These are phyloP conservation scores for Trichoderma asperelloides DNA, from an alignment of 495 filamentous ascomycete genomes.

Conservation along the genomic window DNA sequence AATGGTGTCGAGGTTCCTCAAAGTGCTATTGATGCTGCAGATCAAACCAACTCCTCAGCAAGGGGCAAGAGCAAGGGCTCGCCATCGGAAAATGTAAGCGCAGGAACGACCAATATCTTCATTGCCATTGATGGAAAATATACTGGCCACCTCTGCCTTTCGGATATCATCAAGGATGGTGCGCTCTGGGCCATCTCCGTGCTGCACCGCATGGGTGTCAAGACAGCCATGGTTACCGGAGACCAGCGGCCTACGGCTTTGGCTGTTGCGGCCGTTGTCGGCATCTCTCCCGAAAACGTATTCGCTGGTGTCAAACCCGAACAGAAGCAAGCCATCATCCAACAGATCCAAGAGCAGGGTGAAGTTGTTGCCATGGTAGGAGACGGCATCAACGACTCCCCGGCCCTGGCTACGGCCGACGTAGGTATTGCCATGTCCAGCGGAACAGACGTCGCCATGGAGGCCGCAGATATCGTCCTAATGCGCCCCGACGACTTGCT, in stretches of 20 bases:
- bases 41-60: slow-evolving; percentile 41
- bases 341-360: slow-evolving; percentile 59
- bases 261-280: slow-evolving; percentile 72
- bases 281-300: slow-evolving; percentile 65
- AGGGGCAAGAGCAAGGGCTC: not conserved
- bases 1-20: slow-evolving; percentile 58
- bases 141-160: slow-evolving; percentile 70
- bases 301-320: slow-evolving; percentile 77
- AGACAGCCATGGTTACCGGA: slow-evolving; percentile 86
- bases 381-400: slow-evolving; percentile 98
- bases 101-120: slow-evolving; percentile 83
- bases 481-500: slow-evolving; percentile 90
- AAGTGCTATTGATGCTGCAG: slow-evolving; percentile 45
- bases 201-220: slow-evolving; percentile 72
- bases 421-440: slow-evolving; percentile 88
- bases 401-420: slow-evolving; percentile 83
- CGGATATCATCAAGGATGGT: slow-evolving; percentile 82
- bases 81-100: slow-evolving; percentile 25
- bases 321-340: slow-evolving; percentile 80
- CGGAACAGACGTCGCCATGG: slow-evolving; percentile 96
- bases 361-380: slow-evolving; percentile 92
- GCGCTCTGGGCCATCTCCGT: slow-evolving; percentile 79
- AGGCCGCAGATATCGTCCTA: slow-evolving; percentile 91
- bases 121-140: slow-evolving; percentile 76
- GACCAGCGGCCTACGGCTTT: slow-evolving; percentile 76